Conservation (phyloP, 768 basidiomycete genomes). For the Lentinula sp. region DNA sequence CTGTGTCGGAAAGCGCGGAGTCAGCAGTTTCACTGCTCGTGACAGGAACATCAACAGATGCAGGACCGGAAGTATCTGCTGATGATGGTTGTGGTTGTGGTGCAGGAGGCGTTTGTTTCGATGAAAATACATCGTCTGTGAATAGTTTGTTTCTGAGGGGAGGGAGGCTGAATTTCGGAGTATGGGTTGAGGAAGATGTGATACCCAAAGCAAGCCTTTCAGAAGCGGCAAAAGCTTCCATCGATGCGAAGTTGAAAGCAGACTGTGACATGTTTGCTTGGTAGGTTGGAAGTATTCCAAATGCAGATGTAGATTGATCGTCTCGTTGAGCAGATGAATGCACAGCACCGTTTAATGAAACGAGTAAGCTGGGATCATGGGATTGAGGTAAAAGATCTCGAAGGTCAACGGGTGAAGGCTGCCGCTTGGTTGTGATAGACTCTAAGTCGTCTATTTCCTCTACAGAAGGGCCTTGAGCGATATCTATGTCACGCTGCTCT, state of each 20-base stretch:
- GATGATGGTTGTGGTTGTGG: background rate
- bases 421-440: constrained; percentile 14
- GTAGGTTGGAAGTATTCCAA: constrained; percentile 58
- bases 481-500: constrained; percentile 42
- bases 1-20: background rate
- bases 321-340: constrained; percentile 26
- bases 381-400: constrained; percentile 32
- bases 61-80: background rate
- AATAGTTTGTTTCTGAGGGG: constrained; percentile 12
- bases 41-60: background rate
- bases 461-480: constrained; percentile 26
- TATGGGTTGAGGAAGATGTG: constrained; percentile 26
- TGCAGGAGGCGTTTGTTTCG: background rate
- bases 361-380: constrained; percentile 47
- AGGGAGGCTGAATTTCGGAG: constrained; percentile 31
- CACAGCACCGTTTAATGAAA: constrained; percentile 12
- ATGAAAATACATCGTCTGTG: background rate
- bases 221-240: constrained; percentile 71
- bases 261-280: constrained; percentile 53
- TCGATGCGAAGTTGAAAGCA: constrained; percentile 63
- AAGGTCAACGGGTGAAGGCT: constrained; percentile 24
- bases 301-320: constrained; percentile 21
- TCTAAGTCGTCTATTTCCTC: constrained; percentile 14
- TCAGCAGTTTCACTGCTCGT: background rate
- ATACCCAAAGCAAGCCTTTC: constrained; percentile 68